Base-by-base conservation (phyloP, 495 filamentous ascomycete species). In the Penicillium manginii region DNA sequence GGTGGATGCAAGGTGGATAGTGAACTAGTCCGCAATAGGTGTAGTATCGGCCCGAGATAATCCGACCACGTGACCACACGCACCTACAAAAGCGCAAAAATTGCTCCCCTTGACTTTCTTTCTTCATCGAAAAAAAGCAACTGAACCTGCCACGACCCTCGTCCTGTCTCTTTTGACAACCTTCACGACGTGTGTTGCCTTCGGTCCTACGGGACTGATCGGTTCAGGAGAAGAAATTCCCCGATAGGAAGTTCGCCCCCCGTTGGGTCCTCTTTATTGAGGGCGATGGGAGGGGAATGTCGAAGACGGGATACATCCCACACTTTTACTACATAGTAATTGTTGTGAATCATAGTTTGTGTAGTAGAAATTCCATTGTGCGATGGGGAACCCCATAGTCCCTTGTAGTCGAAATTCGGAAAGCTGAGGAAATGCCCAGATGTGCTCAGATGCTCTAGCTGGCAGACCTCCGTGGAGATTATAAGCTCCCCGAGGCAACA, bases 111-210 rank as follows among this genome's bases (percentile, higher is more conserved):
- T 65, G 64, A 67, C 66, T 74, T 83, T 69, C 75, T 70, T 73
- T 78, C 66, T 70, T 75, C 73, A 79, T 76, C 73, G 77, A 86
- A 86, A 85, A 82, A 77, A 43, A 43, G n/a, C 66, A 82, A 83
- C 83, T 75, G 83, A 83, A 69, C 81, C 79, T 78, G 83, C 83
- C 83, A 86, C 83, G 83, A 86, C 83, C 83, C 72, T 81, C 80
- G 82, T 78, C 73, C 75, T 77, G 80, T 74, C 73, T 72, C 11
- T 72, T 61, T 57, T 31, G 59, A 63, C 59, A 37, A 46, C 10
- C 32, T 50, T 68, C 72, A 85, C 82, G 81, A 75, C 82, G 81
- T 80, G 83, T 69, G 83, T 85, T 86, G 83, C 83, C 83, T 83
- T 83, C 80, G 75, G 63, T 70, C 71, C 58, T 65, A 39, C 42